Base-by-base conservation (phyloP, 805 yeast genomes). In the Pichia ethanolica region DNA sequence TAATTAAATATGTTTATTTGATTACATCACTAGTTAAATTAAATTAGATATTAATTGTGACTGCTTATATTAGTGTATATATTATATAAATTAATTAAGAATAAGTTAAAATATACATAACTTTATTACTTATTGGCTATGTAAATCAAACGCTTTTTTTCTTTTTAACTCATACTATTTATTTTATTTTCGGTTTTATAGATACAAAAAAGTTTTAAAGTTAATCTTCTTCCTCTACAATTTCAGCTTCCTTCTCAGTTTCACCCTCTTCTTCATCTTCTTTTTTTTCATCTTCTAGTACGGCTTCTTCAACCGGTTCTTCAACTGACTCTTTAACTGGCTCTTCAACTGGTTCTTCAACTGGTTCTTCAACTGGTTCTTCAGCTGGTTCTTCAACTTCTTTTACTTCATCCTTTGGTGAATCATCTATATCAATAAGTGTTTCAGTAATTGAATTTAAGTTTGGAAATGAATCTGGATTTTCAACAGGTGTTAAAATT, bases 401-500 rank as follows among this genome's bases (percentile, higher is more conserved):
- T 48, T 45, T 33, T 49, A 40, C 35, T 8, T 51, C 61, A 30
- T 52, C 61, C 11, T 50, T 56, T 4, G 30, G 53, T 30, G 30
- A 4, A 30, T 40, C 48, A 35, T 56, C 63, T 32, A 59, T 53
- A 47, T 64, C 65, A 34, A 56, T 61, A 46, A 61, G 65, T 42
- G 55, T 59, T 34, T 53, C 59, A 9, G 52, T 55, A 25, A 57
- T 66, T 40, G 65, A 69, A 40, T 67, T 70, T 33, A 75, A 61
- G 44, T 72, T 78, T 33, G 78, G 74, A 55, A 71, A 71, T 26
- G 58, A 56, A 10, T 56, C 66, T 12, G 60, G 51, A 40, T 65
- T 67, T 12, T 59, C 67, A 26, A 56, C 63, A 5, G 81, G 80
- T 26, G 69, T 65, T 44, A 71, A 60, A 48, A 90, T 71, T 66